These are phyloP conservation scores for Rhododendron williamsianum DNA, from an alignment of 148 eudicot genomes.

Conservation along the genomic window DNA sequence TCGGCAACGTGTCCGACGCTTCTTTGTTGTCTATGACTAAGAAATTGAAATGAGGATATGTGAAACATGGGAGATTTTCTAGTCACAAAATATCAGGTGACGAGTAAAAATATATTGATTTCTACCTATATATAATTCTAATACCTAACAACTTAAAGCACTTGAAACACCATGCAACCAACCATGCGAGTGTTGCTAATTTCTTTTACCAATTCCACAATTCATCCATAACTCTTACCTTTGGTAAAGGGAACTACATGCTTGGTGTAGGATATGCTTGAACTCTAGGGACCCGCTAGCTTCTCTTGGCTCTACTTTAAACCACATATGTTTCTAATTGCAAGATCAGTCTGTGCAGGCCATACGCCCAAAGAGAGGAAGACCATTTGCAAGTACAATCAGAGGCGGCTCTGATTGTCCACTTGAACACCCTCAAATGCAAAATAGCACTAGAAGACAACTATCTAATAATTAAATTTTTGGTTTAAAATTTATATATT, in stretches of 20 bases:
- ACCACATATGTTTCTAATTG: neutral
- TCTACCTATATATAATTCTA: neutral
- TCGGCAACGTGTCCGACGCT: too few species aligned
- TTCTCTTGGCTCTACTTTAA: neutral
- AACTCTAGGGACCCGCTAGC: neutral
- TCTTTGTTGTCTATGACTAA: too few species aligned
- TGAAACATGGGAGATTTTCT: neutral
- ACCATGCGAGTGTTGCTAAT: neutral
- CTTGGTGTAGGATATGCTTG: neutral
- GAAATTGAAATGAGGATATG: neutral
- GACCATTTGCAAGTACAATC: neutral
- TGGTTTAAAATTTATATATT: neutral
- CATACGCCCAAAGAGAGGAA: neutral
- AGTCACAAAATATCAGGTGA: neutral
- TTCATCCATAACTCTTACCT: neutral
- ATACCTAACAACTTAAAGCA: neutral
- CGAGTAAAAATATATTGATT: neutral
- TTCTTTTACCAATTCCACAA: neutral
- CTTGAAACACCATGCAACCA: neutral
- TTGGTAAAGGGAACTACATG: neutral
- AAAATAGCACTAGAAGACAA: too few species aligned
- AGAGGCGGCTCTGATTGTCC: too few species aligned
- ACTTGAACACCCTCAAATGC: too few species aligned
- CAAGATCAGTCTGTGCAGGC: neutral
- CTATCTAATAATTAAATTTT: too few species aligned